phyloP scores from a whole-genome alignment of 1,139 yeast genomes.

The Yamadazyma taylorii region DNA sequence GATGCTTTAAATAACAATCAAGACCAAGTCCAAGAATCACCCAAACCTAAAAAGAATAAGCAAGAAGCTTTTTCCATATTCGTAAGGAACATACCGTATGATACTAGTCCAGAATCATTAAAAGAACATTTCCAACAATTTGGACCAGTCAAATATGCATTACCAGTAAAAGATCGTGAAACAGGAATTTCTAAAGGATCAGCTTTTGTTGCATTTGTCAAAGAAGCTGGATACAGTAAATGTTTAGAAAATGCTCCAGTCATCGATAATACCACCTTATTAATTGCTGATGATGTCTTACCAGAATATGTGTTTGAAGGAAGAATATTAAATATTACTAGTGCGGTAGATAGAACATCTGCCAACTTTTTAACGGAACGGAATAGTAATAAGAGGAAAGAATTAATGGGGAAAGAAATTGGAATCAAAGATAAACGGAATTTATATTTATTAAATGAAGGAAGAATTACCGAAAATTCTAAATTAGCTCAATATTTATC shows the following conservation, averaged over 20 bases:
- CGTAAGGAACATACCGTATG: slow-evolving; percentile 92
- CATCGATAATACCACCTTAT: slow-evolving; percentile 70
- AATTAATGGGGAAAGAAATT: slow-evolving; percentile 76
- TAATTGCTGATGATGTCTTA: slow-evolving; percentile 89
- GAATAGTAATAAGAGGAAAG: slow-evolving; percentile 71
- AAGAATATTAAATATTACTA: slow-evolving; percentile 76
- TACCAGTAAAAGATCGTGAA: slow-evolving; percentile 85
- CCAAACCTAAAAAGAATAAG: slow-evolving; percentile 49
- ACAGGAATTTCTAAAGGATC: slow-evolving; percentile 92
- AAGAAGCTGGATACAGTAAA: slow-evolving; percentile 58
- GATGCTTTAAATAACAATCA: slow-evolving; percentile 35
- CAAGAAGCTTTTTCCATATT: slow-evolving; percentile 74
- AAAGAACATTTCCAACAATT: slow-evolving; percentile 76
- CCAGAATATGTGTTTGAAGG: slow-evolving; percentile 92
- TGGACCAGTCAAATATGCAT: slow-evolving; percentile 88
- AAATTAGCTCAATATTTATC: slow-evolving; percentile 71
- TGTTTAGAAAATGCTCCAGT: slow-evolving; percentile 82
- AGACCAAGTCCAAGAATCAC: slow-evolving; percentile 24
- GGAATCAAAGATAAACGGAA: slow-evolving; percentile 82
- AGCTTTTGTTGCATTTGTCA: slow-evolving; percentile 85
- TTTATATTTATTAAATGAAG: slow-evolving; percentile 85
- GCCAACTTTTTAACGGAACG: slow-evolving; percentile 76
- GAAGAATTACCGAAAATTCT: slow-evolving; percentile 81
- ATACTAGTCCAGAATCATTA: slow-evolving; percentile 79
- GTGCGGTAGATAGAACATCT: slow-evolving; percentile 86